Percentiles rank a stretch among this genome's conserved stretches.
Conservation (phyloP, 345 rosid species). For the Eucalyptus regnans region DNA sequence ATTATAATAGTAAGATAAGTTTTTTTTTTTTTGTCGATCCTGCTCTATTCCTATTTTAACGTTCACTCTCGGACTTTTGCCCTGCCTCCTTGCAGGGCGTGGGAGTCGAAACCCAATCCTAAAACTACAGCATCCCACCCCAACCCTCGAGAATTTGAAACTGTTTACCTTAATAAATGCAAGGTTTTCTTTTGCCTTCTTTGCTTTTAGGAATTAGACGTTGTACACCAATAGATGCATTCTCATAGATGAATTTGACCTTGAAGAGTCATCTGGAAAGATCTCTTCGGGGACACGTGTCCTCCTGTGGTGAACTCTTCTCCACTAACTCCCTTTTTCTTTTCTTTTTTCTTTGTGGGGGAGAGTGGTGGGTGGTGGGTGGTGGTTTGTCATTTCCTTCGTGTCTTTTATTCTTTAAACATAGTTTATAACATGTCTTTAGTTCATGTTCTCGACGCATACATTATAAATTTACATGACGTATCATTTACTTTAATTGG, state of each 20-base stretch:
- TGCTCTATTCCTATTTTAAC: too few relatives aligned
- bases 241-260: not conserved
- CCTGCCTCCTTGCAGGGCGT: too few relatives aligned
- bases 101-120: too few relatives aligned
- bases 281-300: not conserved
- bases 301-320: not conserved
- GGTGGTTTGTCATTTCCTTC: not conserved
- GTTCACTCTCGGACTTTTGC: too few relatives aligned
- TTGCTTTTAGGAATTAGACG: not conserved
- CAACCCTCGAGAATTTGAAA: too few relatives aligned
- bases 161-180: too few relatives aligned
- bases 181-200: too few relatives aligned
- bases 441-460: not conserved
- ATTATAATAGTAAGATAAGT: fast-evolving
- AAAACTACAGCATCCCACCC: too few relatives aligned
- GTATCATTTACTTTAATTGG: not conserved
- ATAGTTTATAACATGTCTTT: not conserved
- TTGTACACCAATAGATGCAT: not conserved
- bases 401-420: not conserved
- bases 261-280: not conserved
- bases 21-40: too few relatives aligned
- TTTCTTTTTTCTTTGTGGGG: not conserved
- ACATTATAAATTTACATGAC: not conserved
- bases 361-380: too few relatives aligned
- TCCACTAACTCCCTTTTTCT: not conserved